These are phyloP conservation scores for Monosporascus cannonballus DNA, from an alignment of 2,329 filamentous ascomycete genomes.

Conservation along the genomic window DNA sequence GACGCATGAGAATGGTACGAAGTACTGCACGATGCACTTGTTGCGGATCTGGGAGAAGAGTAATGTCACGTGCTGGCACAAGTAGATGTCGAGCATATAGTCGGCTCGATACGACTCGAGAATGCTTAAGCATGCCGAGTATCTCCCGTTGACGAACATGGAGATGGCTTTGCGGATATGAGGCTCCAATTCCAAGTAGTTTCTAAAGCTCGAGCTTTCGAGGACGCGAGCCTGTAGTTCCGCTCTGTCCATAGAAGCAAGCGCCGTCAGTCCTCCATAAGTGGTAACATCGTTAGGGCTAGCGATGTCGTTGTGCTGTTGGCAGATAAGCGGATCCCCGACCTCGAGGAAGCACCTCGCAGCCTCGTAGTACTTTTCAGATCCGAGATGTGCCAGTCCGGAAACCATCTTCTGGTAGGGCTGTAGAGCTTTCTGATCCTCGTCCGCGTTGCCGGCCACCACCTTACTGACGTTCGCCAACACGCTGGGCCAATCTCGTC, in stretches of 20 bases:
- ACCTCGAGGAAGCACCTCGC: constrained; percentile 64
- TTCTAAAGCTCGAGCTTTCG: constrained; percentile 74
- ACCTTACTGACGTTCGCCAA: constrained; percentile 59
- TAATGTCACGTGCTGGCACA: constrained; percentile 64
- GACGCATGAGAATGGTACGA: constrained; percentile 83
- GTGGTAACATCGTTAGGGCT: constrained; percentile 85
- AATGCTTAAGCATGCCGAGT: constrained; percentile 75
- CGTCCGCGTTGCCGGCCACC: constrained; percentile 38
- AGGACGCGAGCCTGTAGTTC: constrained; percentile 72
- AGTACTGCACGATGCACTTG: constrained; percentile 92
- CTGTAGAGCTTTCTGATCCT: constrained; percentile 41
- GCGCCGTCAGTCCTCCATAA: constrained; percentile 83
- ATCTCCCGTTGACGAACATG: constrained; percentile 86
- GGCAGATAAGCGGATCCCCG: constrained; percentile 42
- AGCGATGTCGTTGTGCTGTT: constrained; percentile 63
- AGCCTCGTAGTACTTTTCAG: constrained; percentile 51
- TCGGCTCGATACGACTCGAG: constrained; percentile 77
- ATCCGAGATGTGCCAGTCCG: constrained; percentile 44
- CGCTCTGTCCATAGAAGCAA: constrained; percentile 80
- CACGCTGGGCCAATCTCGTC: constrained; percentile 70
- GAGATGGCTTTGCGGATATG: constrained; percentile 88
- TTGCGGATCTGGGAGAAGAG: constrained; percentile 73
- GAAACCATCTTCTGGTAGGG: constrained; percentile 47
- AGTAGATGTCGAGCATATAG: constrained; percentile 84
- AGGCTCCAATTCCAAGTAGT: constrained; percentile 85